Base-by-base conservation (phyloP, 805 yeast genomes). In the Cyberlindnera euphorbiiphila region DNA sequence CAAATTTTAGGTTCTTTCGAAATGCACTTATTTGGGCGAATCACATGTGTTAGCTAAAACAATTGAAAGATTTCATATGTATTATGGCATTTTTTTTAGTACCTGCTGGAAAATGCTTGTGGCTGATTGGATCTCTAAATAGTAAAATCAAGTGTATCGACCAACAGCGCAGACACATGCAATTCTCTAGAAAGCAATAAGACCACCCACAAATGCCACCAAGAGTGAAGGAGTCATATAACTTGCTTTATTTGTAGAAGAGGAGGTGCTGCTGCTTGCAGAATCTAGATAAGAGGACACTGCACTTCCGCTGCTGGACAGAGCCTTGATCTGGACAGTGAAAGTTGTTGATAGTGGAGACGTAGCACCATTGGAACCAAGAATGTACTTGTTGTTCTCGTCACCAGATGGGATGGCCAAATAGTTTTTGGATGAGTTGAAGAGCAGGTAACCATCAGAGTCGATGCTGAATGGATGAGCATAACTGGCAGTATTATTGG, bases 321-420 rank as follows among this genome's bases (percentile, higher is more conserved):
- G 18, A 9, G 40, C 37, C 25, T 21, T 29, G 16, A 44, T 29
- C 20, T 36, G 26, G 5, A 44, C 39, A 11, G 29, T 19, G n/a
- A 25, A 21, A 17, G 25, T 25, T 25, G 30, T 35, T 12, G 20
- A 9, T 9, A 40, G 17, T 9, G 23, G 25, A 6, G 36, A 23
- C 14, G 31, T 25, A 8, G 48, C 49, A 22, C 43, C 34, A 11
- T 24, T 34, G 9, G 46, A 38, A 6, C 36, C 49, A n/a, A 45
- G 15, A 16, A 42, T 34, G 34, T 37, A 45, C 16, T 21, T 28
- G 14, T 31, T 36, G n/a, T 42, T 36, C n/a, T 38, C 37, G 6
- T 28, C 26, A 14, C 40, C 44, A 19, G 36, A 25, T 15, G 44
- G 44, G 19, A 42, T 34, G 5, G 42, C 49, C 23, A 34, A 26